Conservation (phyloP, 2,329 filamentous ascomycete genomes). For the Akanthomyces muscarius region DNA sequence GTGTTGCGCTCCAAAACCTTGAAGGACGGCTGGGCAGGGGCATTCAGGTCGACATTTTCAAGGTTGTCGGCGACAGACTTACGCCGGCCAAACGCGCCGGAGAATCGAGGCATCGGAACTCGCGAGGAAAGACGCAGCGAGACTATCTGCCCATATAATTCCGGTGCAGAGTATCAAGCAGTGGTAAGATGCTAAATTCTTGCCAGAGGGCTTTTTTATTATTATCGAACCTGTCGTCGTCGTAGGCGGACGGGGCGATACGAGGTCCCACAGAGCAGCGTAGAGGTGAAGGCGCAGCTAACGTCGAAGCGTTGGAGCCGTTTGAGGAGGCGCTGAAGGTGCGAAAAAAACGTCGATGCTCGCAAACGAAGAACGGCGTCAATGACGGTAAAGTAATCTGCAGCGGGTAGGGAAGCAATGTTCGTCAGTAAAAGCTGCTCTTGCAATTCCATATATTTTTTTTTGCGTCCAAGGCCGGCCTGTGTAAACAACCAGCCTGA, state of each 20-base stretch:
- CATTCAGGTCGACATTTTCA: constrained; percentile 45
- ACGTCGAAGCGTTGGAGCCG: constrained; percentile 14
- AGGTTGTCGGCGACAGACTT: constrained; percentile 55
- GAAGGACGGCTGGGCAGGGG: constrained; percentile 49
- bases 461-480: neutral
- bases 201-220: neutral
- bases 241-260: constrained; percentile 12
- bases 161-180: neutral
- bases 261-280: constrained; percentile 17
- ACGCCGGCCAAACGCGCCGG: constrained; percentile 55
- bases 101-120: constrained; percentile 59
- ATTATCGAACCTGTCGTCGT: neutral
- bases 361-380: neutral
- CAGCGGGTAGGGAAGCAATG: neutral
- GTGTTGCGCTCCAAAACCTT: constrained; percentile 55
- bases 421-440: neutral
- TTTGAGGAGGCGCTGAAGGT: constrained; percentile 1
- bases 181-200: neutral
- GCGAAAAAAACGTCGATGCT: neutral
- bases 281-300: constrained; percentile 3
- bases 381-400: neutral
- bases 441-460: neutral
- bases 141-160: constrained; percentile 8
- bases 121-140: constrained; percentile 21
- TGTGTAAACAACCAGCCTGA: neutral